These are phyloP conservation scores for Lycium ferocissimum DNA, from an alignment of 257 asterid species.

Conservation along the genomic window DNA sequence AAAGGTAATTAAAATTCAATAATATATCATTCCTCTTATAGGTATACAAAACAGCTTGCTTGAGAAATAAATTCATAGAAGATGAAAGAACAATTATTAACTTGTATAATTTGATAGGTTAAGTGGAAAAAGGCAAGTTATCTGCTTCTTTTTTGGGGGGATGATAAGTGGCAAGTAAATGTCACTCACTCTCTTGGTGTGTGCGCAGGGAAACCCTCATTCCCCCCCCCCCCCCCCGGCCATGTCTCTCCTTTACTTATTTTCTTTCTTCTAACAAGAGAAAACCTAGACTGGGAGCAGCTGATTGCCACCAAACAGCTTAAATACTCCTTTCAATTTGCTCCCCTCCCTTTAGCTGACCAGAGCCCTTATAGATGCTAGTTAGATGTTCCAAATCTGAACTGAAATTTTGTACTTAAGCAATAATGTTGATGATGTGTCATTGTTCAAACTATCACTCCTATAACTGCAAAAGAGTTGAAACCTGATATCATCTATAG, in stretches of 20 bases:
- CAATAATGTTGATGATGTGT: not conserved
- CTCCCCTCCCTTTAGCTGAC: not conserved
- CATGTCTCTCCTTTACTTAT: not conserved
- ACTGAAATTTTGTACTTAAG: not conserved
- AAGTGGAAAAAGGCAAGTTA: not conserved
- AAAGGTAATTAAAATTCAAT: constrained; percentile 2
- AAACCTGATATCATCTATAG: not conserved
- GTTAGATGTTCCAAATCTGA: not conserved
- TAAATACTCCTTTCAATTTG: not conserved
- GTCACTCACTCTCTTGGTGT: not conserved
- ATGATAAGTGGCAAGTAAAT: not conserved
- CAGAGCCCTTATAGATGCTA: not conserved
- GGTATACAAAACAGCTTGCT: not conserved
- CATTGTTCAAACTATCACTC: not conserved
- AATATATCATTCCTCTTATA: not conserved
- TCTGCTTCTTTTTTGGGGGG: not conserved
- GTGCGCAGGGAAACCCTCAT: not conserved
- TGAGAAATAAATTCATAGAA: not conserved
- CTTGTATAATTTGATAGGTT: not conserved
- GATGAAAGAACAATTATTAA: not conserved
- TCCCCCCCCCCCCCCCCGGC: not conserved
- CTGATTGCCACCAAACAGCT: constrained; percentile 2
- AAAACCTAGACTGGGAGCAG: not conserved
- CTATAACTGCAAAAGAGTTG: not conserved
- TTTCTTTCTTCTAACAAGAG: constrained; percentile 1